These are phyloP conservation scores for Microcyclospora pomicola DNA, from an alignment of 2,329 filamentous ascomycete genomes.

Conservation along the genomic window DNA sequence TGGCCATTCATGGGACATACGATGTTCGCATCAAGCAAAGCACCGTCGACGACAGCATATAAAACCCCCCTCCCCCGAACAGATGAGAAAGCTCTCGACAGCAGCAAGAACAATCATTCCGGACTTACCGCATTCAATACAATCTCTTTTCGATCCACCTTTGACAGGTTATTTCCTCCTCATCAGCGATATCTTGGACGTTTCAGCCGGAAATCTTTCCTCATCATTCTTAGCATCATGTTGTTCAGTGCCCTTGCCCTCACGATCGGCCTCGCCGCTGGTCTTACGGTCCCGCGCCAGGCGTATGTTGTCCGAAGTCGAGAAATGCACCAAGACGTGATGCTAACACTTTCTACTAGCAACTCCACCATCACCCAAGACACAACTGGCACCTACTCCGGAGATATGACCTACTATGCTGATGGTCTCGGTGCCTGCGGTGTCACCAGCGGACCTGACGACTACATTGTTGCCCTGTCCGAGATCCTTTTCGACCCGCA, in stretches of 20 bases:
- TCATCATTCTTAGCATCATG: constrained; percentile 21
- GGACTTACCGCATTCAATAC: not conserved
- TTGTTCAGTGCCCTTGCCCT: constrained; percentile 25
- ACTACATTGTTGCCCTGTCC: constrained; percentile 54
- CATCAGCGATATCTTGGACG: constrained; percentile 26
- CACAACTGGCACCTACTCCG: constrained; percentile 40
- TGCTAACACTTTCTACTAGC: constrained; percentile 12
- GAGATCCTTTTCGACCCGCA: constrained; percentile 51
- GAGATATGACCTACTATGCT: constrained; percentile 57
- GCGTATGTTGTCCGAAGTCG: not conserved
- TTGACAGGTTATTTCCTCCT: constrained; percentile 25
- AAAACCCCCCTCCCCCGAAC: too few species aligned
- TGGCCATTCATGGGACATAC: too few species aligned
- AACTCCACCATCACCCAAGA: constrained; percentile 37
- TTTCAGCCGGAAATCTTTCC: constrained; percentile 25
- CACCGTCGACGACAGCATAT: too few species aligned
- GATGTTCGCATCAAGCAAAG: too few species aligned
- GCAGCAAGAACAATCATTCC: not conserved
- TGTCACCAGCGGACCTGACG: constrained; percentile 36
- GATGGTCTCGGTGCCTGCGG: constrained; percentile 59
- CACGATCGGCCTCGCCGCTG: constrained; percentile 30
- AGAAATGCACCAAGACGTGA: not conserved
- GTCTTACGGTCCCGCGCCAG: constrained; percentile 14
- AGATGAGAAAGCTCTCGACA: not conserved
- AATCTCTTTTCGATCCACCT: constrained; percentile 2